Base-by-base conservation (phyloP, 2,329 filamentous ascomycete species). In the Teratosphaeria viscida region DNA sequence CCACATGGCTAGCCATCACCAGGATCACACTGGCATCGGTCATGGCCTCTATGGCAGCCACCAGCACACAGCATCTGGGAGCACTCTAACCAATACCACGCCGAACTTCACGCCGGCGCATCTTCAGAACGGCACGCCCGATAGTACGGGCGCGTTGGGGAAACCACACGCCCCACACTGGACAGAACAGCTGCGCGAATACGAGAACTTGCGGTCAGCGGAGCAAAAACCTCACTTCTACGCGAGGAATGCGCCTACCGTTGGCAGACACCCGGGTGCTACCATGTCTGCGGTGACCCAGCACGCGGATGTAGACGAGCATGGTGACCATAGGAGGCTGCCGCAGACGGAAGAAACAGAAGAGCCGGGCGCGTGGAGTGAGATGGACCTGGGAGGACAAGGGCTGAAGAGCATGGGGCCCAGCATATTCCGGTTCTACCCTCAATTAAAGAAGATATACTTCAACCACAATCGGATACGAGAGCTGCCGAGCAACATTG, bases 381-480 rank as follows among this genome's bases (percentile, higher is more conserved):
- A 92, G 64, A 80, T 99, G 67, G 94, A 99, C 74, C 87, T 97
- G 72, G 94, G 92, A 67, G 94, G 94, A n/a, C 94, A 97, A 77
- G 92, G 92, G 23, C 79, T 99, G 55, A 87, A 91, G 66, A 89
- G 90, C 61, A 80, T 99, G 35, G 86, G 91, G 0, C 78, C 83
- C 8, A 84, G 88, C 53, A 79, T 99, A 35, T 97, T 97, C 77
- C 81, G 83, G 65, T 75, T 76, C 66, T 99, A 97, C 75, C 82
- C 82, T 53, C 97, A 99, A 73, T 79, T 99, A 59, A 89, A 89
- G 65, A 92, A 95, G 74, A 83, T 99, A 34, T 96, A 95, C 73
- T 85, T 99, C 63, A 91, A 91, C 67, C 92, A 91, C 66, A 99
- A 99, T 79, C 92, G 91, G 72, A 82, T 99, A 61, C 85, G 85